Conservation (phyloP, 805 yeast genomes). For the Ogataea nitratoaversa region DNA sequence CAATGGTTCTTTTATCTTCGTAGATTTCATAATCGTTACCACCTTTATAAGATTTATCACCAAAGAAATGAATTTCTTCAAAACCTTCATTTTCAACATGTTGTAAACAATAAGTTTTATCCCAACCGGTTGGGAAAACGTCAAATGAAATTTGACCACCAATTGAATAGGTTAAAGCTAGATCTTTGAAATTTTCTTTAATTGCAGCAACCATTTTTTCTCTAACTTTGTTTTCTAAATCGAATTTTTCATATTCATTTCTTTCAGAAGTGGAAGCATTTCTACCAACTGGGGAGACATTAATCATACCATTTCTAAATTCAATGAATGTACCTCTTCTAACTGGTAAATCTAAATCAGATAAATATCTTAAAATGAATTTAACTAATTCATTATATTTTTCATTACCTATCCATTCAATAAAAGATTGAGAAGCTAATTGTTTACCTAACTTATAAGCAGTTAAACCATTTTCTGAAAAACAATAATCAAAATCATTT, state of each 20-base stretch:
- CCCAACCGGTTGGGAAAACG: conserved; percentile 99
- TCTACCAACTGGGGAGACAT: conserved; percentile 97
- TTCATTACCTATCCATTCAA: conserved; percentile 92
- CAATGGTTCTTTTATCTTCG: conserved; percentile 86
- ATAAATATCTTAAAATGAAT: conserved; percentile 79
- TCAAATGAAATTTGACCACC: conserved; percentile 99
- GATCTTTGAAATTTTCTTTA: conserved; percentile 76
- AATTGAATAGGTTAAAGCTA: conserved; percentile 88
- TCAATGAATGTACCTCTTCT: conserved; percentile 99
- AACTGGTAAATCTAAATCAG: conserved; percentile 85
- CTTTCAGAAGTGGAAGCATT: conserved; percentile 94
- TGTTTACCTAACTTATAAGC: conserved; percentile 90
- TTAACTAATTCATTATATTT: conserved; percentile 85
- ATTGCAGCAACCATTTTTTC: conserved; percentile 79
- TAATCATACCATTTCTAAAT: conserved; percentile 99
- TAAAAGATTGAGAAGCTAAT: conserved; percentile 91
- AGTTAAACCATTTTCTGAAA: conserved; percentile 96
- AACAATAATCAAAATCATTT: conserved; percentile 87
- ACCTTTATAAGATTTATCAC: conserved; percentile 95
- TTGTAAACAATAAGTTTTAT: conserved; percentile 94
- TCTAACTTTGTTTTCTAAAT: conserved; percentile 77
- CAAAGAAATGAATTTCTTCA: conserved; percentile 91
- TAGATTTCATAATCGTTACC: conserved; percentile 99
- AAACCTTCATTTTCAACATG: conserved; percentile 86
- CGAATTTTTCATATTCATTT: conserved; percentile 84